Evolutionary conservation across 2,329 filamentous ascomycete species (phyloP).

Genomic region (Stagonosporopsis cucurbitacearum): DNA sequence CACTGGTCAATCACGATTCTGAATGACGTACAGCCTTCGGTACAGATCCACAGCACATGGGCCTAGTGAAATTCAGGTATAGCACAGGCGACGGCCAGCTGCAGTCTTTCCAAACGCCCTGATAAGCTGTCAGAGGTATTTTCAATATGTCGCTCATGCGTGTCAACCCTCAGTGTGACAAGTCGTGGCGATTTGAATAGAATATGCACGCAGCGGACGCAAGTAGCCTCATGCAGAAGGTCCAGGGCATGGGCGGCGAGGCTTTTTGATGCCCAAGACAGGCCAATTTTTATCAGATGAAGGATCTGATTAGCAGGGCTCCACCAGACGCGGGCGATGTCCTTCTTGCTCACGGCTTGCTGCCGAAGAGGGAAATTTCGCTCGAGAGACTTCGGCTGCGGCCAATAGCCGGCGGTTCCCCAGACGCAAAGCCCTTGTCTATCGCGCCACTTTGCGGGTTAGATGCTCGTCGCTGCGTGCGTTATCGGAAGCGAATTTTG

Average conservation of each 20-base stretch:
- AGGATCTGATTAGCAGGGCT: constrained; percentile 19
- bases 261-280: neutral
- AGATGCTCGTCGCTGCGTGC: constrained; percentile 27
- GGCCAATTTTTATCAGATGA: constrained; percentile 14
- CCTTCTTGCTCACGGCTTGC: constrained; percentile 17
- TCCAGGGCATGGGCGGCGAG: neutral
- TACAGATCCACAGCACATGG: constrained; percentile 12
- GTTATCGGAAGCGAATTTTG: constrained; percentile 47
- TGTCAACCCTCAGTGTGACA: neutral
- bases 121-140: constrained; percentile 21
- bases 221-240: neutral
- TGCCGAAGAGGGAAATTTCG: constrained; percentile 19
- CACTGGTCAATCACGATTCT: neutral
- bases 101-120: constrained; percentile 8
- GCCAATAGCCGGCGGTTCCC: constrained; percentile 28
- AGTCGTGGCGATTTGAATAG: neutral
- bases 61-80: constrained; percentile 14
- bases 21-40: constrained; percentile 12
- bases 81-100: constrained; percentile 15
- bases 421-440: constrained; percentile 23
- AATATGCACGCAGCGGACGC: constrained; percentile 4
- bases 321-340: constrained; percentile 16
- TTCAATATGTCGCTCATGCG: constrained; percentile 12
- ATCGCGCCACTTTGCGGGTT: constrained; percentile 30
- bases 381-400: constrained; percentile 7